Base-by-base conservation (phyloP, 2,329 filamentous ascomycete genomes). In the Sporothrix dimorphospora region DNA sequence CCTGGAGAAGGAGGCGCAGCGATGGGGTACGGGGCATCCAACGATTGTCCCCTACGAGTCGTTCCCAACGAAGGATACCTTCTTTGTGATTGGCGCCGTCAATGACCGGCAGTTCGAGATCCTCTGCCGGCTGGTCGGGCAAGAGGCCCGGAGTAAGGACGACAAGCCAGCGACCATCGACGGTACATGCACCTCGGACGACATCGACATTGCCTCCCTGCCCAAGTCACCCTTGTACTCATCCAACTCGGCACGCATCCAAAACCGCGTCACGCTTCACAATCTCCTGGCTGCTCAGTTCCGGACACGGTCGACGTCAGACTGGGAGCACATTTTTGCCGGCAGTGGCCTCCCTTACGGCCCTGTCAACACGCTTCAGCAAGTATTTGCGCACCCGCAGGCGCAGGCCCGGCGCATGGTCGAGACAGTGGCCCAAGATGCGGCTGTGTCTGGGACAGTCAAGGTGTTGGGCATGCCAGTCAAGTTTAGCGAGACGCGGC, bases 401-500 rank as follows among this genome's bases (percentile, higher is more conserved):
- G 59, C 59, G 16, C 40, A 24, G 21, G 72, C 72, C 4, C 65
- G 72, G 1, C n/a, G 42, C 21, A 73, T 73, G 72, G 53, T 73
- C 19, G 27, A 38, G 21, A 40, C 59, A 1, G 49, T 72, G 9
- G 38, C 47, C 8, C 57, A 61, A 4, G 66, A 70, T 2, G 66
- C 65, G 11, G 61, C 70, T 14, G 57, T 51, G 11, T 70, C 66
- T 0, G 72, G 72, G 7, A 30, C n/a, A 0, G 40, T 73, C 19
- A 61, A 45, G 6, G 19, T 73, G 0, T 21, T 73, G 19, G 72
- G 72, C 16, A 71, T 71, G 16, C 53, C 72, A 1, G 72, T 73
- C 70, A 73, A 73, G 59, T 73, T 73, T 59, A 73, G 72, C 27
- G 59, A 66, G 24, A 70, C 59, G 5, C 19, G 47, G n/a, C 67